Percentiles rank a stretch among this genome's conserved stretches.
Conservation (phyloP, 2,329 filamentous ascomycete species). For the Cryphonectria nitschkei region DNA sequence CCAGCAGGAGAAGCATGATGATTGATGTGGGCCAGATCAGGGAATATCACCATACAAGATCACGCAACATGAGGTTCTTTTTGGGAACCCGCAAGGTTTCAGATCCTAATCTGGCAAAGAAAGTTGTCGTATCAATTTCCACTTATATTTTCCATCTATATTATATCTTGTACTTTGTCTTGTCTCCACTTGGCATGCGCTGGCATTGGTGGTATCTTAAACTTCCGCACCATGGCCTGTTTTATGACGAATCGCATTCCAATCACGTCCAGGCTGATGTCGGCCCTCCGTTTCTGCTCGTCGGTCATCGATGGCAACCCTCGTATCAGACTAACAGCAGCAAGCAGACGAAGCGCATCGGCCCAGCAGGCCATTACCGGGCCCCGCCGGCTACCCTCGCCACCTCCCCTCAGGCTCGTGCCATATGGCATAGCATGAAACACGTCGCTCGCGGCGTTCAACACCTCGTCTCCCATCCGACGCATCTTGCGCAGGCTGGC, state of each 20-base stretch:
- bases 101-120: neutral
- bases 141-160: neutral
- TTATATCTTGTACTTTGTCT: neutral
- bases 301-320: neutral
- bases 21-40: too few species aligned
- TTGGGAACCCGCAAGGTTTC: too few species aligned
- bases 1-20: too few species aligned
- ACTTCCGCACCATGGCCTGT: neutral
- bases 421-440: slow-evolving; percentile 6
- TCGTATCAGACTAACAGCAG: neutral
- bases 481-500: neutral
- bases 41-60: too few species aligned
- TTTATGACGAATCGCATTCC: neutral
- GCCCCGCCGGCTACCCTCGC: neutral
- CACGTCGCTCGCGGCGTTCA: neutral
- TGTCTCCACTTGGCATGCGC: slow-evolving; percentile 1
- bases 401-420: neutral
- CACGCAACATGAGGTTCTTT: too few species aligned
- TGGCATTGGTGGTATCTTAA: neutral
- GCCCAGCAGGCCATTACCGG: slow-evolving; percentile 1
- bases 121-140: neutral
- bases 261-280: neutral
- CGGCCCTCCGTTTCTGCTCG: neutral
- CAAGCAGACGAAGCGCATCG: neutral
- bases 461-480: slow-evolving; percentile 3